phyloP scores from a whole-genome alignment of 805 yeast species.

The Yarrowia osloensis region DNA sequence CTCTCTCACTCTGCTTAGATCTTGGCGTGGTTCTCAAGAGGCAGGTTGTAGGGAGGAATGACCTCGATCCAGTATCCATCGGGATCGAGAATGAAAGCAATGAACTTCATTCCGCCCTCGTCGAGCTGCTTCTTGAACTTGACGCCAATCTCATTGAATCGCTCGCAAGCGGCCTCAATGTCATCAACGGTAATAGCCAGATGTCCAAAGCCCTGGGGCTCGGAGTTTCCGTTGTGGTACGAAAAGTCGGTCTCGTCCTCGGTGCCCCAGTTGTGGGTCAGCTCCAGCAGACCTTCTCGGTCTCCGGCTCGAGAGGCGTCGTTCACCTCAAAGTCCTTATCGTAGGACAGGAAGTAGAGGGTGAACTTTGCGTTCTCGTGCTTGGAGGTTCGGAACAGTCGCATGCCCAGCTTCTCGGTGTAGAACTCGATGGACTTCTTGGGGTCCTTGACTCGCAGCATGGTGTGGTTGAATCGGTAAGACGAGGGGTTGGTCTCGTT shows the following conservation, averaged over 20 bases:
- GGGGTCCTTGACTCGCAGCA: conserved; percentile 92
- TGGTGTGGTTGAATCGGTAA: conserved; percentile 77
- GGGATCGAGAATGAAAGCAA: conserved; percentile 83
- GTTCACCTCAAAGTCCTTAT: conserved; percentile 46
- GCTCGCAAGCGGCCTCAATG: conserved; percentile 53
- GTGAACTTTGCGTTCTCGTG: conserved; percentile 76
- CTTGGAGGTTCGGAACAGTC: conserved; percentile 57
- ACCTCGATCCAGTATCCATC: conserved; percentile 88
- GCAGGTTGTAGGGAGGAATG: conserved; percentile 48
- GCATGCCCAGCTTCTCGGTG: conserved; percentile 77
- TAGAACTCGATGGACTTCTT: conserved; percentile 74
- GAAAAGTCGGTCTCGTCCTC: conserved; percentile 72
- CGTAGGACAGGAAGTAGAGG: conserved; percentile 80
- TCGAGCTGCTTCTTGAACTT: conserved; percentile 50
- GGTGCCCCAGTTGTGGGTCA: conserved; percentile 96
- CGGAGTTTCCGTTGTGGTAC: conserved; percentile 82
- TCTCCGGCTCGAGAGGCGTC: conserved; percentile 42
- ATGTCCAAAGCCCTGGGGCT: conserved; percentile 85
- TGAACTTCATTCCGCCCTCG: conserved; percentile 55
- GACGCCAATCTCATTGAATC: conserved; percentile 51
- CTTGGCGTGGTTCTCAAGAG: conserved; percentile 33
- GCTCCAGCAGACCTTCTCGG: conserved; percentile 75
- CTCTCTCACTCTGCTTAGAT: not conserved
- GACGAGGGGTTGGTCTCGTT: conserved; percentile 40
- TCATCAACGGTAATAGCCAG: conserved; percentile 72